Evolutionary conservation across 139 green algal genomes (phyloP).

Genomic region (Raphidocelis subcapitata): DNA sequence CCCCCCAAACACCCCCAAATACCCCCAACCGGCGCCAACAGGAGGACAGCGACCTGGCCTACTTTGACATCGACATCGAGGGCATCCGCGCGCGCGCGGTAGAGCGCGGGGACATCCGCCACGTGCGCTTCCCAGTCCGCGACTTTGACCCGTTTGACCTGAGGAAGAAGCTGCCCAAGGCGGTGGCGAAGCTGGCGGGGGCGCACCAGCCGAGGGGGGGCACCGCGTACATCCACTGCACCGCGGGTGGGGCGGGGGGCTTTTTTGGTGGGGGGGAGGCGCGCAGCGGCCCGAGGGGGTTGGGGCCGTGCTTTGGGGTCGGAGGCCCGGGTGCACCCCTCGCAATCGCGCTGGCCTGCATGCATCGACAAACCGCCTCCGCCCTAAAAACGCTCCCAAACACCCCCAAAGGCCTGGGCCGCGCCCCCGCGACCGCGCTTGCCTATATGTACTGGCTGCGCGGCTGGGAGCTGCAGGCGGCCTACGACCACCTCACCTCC

Average conservation of each 20-base stretch:
- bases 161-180: constrained; percentile 46
- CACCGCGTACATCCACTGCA: constrained; percentile 94
- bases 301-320: too few species aligned
- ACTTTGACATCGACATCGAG: constrained; percentile 80
- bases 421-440: constrained; percentile 86
- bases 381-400: too few species aligned
- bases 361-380: too few species aligned
- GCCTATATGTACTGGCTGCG: constrained; percentile 92
- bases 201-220: constrained; percentile 46
- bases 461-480: constrained; percentile 67
- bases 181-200: constrained; percentile 52
- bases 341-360: too few species aligned
- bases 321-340: too few species aligned
- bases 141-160: constrained; percentile 95
- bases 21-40: constrained; percentile 26
- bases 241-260: constrained; percentile 81
- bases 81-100: constrained; percentile 61
- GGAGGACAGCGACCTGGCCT: constrained; percentile 88
- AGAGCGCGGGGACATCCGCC: constrained; percentile 66
- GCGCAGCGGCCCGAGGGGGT: background rate
- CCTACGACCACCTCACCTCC: constrained; percentile 34
- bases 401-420: constrained; percentile 67
- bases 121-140: constrained; percentile 66
- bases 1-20: too few species aligned
- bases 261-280: too few species aligned